Evolutionary conservation across 164 flowering plant species (phyloP).

Genomic region (Liriodendron chinense): DNA sequence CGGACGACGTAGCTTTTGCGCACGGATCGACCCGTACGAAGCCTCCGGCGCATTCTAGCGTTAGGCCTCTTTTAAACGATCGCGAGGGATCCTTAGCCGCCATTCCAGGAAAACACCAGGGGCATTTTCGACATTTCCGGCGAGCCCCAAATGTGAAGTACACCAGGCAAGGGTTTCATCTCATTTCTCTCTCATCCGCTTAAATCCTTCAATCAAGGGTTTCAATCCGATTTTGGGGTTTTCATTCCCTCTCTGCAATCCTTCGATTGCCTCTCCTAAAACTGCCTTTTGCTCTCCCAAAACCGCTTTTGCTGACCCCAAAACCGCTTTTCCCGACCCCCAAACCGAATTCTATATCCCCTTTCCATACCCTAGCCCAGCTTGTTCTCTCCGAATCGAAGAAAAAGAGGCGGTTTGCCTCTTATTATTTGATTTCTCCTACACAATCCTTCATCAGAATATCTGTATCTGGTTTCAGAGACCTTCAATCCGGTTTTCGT

Average conservation of each 20-base stretch:
- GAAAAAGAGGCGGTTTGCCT: background rate
- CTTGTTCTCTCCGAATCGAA: background rate
- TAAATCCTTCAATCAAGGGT: constrained; percentile 6
- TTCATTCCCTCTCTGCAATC: background rate
- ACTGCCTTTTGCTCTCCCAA: background rate
- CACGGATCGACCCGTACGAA: too few relatives aligned
- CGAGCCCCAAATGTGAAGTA: background rate
- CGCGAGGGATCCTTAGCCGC: too few relatives aligned
- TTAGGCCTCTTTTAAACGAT: too few relatives aligned
- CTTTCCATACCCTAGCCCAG: background rate
- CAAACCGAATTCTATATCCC: background rate
- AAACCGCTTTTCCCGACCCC: background rate
- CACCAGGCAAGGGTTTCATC: background rate
- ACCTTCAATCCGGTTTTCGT: background rate
- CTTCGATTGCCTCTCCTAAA: background rate
- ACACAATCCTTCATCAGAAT: background rate
- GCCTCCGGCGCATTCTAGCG: too few relatives aligned
- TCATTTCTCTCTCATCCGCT: constrained; percentile 4
- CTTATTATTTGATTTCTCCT: background rate
- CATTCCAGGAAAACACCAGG: too few relatives aligned
- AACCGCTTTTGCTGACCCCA: background rate
- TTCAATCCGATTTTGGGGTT: constrained; percentile 1
- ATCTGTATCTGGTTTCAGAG: background rate
- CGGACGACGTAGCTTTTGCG: too few relatives aligned
- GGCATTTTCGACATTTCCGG: too few relatives aligned